A percentile compares a stretch with the other conserved stretches of the same genome.
These are phyloP conservation scores for Solanum chiquidenum DNA, from an alignment of 257 asterid genomes.

Conservation along the genomic window DNA sequence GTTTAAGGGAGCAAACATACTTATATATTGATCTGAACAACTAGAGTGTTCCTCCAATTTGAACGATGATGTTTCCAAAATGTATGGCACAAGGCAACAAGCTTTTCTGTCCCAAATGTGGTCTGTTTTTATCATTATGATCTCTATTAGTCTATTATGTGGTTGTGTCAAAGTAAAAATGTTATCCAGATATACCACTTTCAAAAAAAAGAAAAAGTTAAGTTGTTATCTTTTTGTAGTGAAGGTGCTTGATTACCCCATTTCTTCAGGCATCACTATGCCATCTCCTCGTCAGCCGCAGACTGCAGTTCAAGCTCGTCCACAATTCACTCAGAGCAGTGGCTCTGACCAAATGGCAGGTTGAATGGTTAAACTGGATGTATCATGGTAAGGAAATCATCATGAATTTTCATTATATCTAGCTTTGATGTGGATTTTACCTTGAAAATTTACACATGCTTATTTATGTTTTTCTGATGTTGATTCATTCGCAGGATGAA, in stretches of 20 bases:
- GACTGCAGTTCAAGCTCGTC: slow-evolving; percentile 13
- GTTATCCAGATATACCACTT: no score
- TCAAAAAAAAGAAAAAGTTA: no score
- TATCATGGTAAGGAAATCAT: slow-evolving; percentile 5
- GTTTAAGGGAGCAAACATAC: not conserved
- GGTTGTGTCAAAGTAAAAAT: not conserved
- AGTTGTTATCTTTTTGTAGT: not conserved
- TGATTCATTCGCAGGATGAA: not conserved
- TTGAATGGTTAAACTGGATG: slow-evolving; percentile 3
- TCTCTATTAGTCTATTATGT: not conserved
- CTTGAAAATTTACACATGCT: not conserved
- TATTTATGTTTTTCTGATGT: not conserved
- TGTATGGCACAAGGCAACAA: not conserved
- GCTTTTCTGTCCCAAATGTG: not conserved
- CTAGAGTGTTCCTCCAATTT: not conserved
- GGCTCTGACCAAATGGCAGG: slow-evolving; percentile 22
- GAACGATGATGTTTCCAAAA: not conserved
- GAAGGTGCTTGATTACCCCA: not conserved
- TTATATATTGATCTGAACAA: not conserved
- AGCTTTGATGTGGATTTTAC: not conserved
- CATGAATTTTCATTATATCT: not conserved
- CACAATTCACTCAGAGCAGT: slow-evolving; percentile 13
- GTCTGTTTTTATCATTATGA: not conserved
- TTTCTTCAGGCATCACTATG: slow-evolving; percentile 10
- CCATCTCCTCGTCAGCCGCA: slow-evolving; percentile 15